Evolutionary conservation across 1,284 basidiomycete species (phyloP), one percentile per base, ranked within the genome.

Genomic region (Thelephora terrestris): DNA sequence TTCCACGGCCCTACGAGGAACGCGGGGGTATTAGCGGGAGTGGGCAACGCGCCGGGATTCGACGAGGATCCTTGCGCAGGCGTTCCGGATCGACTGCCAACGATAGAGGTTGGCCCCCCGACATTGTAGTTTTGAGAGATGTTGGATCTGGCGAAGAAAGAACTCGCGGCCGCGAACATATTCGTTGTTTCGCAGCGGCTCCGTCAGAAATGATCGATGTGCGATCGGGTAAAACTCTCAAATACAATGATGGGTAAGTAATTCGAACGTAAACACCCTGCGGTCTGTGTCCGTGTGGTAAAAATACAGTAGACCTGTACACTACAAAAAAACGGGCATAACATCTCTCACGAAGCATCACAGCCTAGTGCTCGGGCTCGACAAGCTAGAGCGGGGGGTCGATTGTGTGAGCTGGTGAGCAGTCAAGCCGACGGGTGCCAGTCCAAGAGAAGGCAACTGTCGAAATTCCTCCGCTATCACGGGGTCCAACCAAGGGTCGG

Each of bases 91-190:
- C 82, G 73, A 58, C 76, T 81, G 21, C 64, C 68, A 53, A 63
- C 54, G 20, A 25, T 42, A 32, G 60, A 58, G 35, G 68, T 64
- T 16, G 71, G 58, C 29, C 62, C 54, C 1, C 76, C 78, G 53
- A 91, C 77, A 54, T 75, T 84, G 63, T 94, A 95, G 12, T 81
- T 85, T 61, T 91, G 84, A 7, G 86, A 84, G 47, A 94, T 88
- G 45, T 85, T 84, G 4, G 91, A 86, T 42, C 93, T 80, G 42
- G 80, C 77, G 61, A 96, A 93, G 64, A 95, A 89, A 10, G 89
- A 92, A 5, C 87, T 85, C 14, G 92, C 92, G 25, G 86, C 93
- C 12, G 92, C 90, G 55, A 97, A 74, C 83, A 92, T 89, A 12
- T 39, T 34, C 17, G 27, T 10, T 10, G 27, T 14, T 7, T 14